Evolutionary conservation across 208 protist genomes (phyloP).

Genomic region (Acanthamoeba castellanii): DNA sequence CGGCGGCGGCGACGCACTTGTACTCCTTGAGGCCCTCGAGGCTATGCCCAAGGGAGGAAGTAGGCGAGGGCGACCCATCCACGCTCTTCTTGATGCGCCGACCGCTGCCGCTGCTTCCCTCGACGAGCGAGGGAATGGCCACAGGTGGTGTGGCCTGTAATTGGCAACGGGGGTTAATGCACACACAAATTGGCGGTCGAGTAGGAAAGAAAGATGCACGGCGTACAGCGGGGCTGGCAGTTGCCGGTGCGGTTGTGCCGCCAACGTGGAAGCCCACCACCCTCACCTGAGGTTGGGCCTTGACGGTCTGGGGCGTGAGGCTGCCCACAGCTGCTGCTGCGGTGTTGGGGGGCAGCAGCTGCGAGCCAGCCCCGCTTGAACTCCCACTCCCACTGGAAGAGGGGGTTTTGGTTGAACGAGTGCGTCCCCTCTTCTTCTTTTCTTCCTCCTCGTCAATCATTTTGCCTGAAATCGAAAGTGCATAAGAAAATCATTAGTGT

Average conservation of each 20-base stretch:
- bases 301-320: not conserved
- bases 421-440: conserved; percentile 12
- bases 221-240: not conserved
- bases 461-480: conserved; percentile 5
- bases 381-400: not conserved
- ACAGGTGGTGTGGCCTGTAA: not conserved
- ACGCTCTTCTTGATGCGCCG: not conserved
- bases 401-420: not conserved
- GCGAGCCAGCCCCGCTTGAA: not conserved
- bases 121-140: not conserved
- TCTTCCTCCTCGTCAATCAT: conserved; percentile 57
- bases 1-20: conserved; percentile 23
- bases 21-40: conserved; percentile 53
- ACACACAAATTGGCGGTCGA: not conserved
- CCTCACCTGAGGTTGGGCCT: conserved; percentile 12
- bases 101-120: not conserved
- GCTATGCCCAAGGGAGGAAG: not conserved
- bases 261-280: conserved; percentile 31
- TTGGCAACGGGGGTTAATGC: not conserved
- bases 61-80: not conserved
- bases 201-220: conserved; percentile 6
- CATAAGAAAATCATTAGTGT: not conserved
- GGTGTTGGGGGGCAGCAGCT: not conserved
- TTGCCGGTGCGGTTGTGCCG: not conserved
- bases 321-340: not conserved